These are phyloP conservation scores for Spathaspora passalidarum DNA, from an alignment of 805 yeast genomes.

Conservation along the genomic window DNA sequence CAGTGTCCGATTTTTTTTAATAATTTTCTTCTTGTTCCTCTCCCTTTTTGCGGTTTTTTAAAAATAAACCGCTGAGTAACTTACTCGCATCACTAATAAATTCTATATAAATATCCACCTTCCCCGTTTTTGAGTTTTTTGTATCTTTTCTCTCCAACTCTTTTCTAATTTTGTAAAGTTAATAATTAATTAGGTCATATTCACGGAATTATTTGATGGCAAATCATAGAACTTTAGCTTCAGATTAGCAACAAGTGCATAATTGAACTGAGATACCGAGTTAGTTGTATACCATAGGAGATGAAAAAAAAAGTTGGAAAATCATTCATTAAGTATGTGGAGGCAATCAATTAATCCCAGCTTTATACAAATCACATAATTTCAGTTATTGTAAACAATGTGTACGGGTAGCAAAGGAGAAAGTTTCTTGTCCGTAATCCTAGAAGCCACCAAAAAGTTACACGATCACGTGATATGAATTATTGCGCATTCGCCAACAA, in stretches of 20 bases:
- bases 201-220: too few relatives aligned
- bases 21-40: neutral
- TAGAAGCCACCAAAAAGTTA: neutral
- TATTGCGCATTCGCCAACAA: neutral
- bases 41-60: neutral
- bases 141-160: neutral
- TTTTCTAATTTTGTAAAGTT: neutral
- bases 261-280: too few relatives aligned
- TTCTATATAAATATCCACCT: neutral
- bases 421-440: neutral
- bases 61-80: neutral
- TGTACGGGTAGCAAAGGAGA: neutral
- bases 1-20: neutral
- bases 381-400: neutral
- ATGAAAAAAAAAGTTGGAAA: neutral
- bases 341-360: neutral
- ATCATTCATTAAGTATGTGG: neutral
- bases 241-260: too few relatives aligned
- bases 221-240: too few relatives aligned
- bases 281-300: neutral
- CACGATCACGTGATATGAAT: slow-evolving; percentile 1
- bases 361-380: neutral
- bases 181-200: neutral
- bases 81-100: neutral
- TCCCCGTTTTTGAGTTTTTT: neutral